These are phyloP conservation scores for Aureobasidium melanogenum DNA, from an alignment of 2,329 filamentous ascomycete genomes.

Conservation along the genomic window DNA sequence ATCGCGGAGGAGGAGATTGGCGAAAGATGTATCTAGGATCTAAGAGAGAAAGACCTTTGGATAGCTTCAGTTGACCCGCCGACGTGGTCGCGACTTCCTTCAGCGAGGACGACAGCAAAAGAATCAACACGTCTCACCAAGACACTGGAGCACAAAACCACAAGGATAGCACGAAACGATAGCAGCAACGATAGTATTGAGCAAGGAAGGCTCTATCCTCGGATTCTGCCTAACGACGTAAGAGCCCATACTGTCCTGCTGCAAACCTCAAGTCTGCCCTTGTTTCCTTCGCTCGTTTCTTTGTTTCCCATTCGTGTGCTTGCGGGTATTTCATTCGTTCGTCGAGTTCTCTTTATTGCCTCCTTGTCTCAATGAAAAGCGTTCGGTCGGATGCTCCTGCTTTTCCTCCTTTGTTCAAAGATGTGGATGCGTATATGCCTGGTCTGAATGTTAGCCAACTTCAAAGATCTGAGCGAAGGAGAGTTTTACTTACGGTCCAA, in stretches of 20 bases:
- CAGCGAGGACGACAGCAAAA: background rate
- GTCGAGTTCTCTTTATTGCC: background rate
- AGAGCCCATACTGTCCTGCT: background rate
- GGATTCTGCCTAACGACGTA: background rate
- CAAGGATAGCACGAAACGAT: background rate
- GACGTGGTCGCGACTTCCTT: background rate
- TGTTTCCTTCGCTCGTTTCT: background rate
- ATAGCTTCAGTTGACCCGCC: background rate
- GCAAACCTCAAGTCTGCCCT: background rate
- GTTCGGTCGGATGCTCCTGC: background rate
- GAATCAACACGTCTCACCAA: background rate
- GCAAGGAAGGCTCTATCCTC: background rate
- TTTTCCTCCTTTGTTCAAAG: background rate
- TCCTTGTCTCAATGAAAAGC: background rate
- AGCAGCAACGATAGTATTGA: background rate
- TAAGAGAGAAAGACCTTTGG: background rate
- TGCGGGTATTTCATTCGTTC: no score
- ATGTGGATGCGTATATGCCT: background rate
- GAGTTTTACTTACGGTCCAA: background rate
- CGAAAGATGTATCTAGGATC: no score
- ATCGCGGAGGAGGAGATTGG: no score
- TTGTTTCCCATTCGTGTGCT: background rate
- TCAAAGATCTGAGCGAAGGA: no score
- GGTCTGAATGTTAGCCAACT: background rate
- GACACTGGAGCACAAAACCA: no score